Evolutionary conservation across 2,329 filamentous ascomycete genomes (phyloP), one percentile per base, ranked within the genome.

Genomic region (Aspergillus hiratsukae): DNA sequence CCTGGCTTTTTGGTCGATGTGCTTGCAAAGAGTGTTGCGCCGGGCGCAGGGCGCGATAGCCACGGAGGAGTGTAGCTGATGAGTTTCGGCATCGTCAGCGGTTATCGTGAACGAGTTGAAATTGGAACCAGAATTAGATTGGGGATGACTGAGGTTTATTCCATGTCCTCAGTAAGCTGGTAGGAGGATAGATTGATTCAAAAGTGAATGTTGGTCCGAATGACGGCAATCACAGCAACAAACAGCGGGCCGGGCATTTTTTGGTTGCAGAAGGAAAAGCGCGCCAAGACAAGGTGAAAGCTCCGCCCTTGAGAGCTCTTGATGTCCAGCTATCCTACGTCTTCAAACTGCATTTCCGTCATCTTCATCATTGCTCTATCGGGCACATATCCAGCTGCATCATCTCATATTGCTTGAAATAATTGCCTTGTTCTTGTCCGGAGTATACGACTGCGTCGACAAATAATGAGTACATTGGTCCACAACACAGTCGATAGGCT

Each of bases 61-160:
- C 92, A 99, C 64, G 86, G 80, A 55, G 93, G 91, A 68, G 90
- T 92, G 75, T 91, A 93, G 72, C 86, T 86, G 71, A 89, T 87
- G 69, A 96, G 85, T 75, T 88, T 91, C 40, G 91, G 90, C 93
- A 97, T 97, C 57, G 70, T 75, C 64, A 62, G 43, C 23, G 11
- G 43, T 46, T 27, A 14, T 27, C 1, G 14, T 14, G 11, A 37
- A 14, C 14, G 17, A 17, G 14, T 37, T 17, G 14, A 37, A 17
- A 37, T 8, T 6, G 5, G 5, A 23, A 23, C 21, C 19, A 17
- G 23, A 23, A 46, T 6, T 11, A 3, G 7, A 46, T 11, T 46
- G 21, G 6, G 9, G 21, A 5, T 14, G 19, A 17, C 21, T n/a
- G 23, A 17, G 14, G 11, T 23, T 27, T 23, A 46, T 27, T 23